Base-by-base conservation (phyloP, 2,329 filamentous ascomycete species). In the Amauroascus niger region DNA sequence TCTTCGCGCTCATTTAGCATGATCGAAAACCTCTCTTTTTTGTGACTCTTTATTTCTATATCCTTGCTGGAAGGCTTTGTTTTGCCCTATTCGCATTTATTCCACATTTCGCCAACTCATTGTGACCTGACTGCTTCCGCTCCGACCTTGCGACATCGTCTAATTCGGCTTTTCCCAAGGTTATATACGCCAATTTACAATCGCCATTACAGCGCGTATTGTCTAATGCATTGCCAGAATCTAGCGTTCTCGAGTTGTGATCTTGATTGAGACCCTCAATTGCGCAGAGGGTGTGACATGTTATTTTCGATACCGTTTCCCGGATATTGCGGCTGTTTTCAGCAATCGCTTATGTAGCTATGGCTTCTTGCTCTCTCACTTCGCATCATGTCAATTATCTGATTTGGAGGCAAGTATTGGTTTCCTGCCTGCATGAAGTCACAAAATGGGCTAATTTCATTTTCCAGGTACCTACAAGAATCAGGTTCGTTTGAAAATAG, bases 341-440 rank as follows among this genome's bases (percentile, higher is more conserved):
- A 45, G 47, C 39, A 20, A 28, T 22, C 49, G 39, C 40, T 45
- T 45, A 46, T 45, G 52, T 43, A 45, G 70, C 67, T 65, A 72
- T 73, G 70, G 65, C 66, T 63, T 64, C 66, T 60, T 64, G 67
- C 55, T 67, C 70, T 63, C 68, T 72, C 53, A 72, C 70, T 58
- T 72, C 69, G 63, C 74, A 84, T 72, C 80, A 83, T 67, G 76
- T 85, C 65, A 85, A 84, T 71, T 83, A 84, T 70, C 72, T 84
- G 64, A 81, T 85, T 68, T 82, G 81, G 77, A 80, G 81, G 76
- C 83, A 77, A 54, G 74, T 69, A 22, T 52, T 48, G 24, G 32
- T 56, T 24, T 44, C n/a, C 20, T 26, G 39, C 55, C 39, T 24
- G 24, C 26, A 40, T 44, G 53, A 43, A 55, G 61, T 53, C 60